Percentiles rank a stretch among this genome's conserved stretches.
phyloP scores from a whole-genome alignment of 2,329 filamentous ascomycete species.

The Aspergillus fumigatus region DNA sequence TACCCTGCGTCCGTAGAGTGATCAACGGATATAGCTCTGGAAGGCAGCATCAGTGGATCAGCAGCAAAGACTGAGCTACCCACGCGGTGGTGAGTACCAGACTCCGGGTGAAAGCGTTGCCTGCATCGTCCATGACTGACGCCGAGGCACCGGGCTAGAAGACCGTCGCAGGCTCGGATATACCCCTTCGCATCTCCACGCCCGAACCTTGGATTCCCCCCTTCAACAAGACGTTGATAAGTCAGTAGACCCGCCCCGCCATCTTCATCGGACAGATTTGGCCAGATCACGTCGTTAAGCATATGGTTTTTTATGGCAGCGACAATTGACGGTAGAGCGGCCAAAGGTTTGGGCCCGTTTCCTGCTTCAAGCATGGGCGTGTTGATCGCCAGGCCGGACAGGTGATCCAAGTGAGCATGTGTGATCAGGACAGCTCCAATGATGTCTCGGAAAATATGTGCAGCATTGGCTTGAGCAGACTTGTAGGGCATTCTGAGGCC shows the following conservation, averaged over 20 bases:
- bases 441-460: constrained; percentile 71
- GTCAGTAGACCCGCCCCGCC: constrained; percentile 89
- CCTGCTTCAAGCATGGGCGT: constrained; percentile 79
- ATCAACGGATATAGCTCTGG: constrained; percentile 31
- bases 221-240: constrained; percentile 82
- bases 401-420: constrained; percentile 94
- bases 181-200: constrained; percentile 78
- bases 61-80: constrained; percentile 39
- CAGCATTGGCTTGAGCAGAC: constrained; percentile 70
- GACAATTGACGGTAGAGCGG: constrained; percentile 83
- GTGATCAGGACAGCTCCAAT: constrained; percentile 90
- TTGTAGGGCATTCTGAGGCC: constrained; percentile 67
- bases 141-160: constrained; percentile 82
- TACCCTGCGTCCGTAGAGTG: constrained; percentile 28
- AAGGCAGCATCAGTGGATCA: constrained; percentile 47
- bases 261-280: constrained; percentile 93
- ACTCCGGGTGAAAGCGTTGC: constrained; percentile 54
- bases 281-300: constrained; percentile 98
- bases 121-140: constrained; percentile 90
- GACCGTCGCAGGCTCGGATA: constrained; percentile 78
- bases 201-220: constrained; percentile 78
- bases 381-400: constrained; percentile 87
- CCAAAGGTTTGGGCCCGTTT: constrained; percentile 74
- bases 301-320: constrained; percentile 88
- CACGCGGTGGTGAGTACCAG: constrained; percentile 56